Percentiles rank a stretch among this genome's conserved stretches.
phyloP scores from a whole-genome alignment of 306 rosid species.

The Prunus padus region DNA sequence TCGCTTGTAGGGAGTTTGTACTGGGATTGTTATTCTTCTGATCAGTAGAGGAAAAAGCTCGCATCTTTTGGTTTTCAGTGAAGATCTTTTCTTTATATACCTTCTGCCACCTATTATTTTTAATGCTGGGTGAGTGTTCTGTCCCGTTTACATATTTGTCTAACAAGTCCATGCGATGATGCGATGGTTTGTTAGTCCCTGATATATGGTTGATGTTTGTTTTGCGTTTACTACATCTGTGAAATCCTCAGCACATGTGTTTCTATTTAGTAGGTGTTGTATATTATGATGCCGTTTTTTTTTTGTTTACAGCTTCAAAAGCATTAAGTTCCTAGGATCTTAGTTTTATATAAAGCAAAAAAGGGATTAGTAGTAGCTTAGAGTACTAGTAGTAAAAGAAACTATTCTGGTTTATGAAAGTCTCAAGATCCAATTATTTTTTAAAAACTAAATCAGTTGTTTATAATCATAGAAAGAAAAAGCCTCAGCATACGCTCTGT shows the following conservation, averaged over 20 bases:
- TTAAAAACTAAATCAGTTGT: neutral
- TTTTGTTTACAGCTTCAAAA: too few species aligned
- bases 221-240: neutral
- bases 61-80: conserved; percentile 87
- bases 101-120: conserved; percentile 97
- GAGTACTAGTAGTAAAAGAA: too few species aligned
- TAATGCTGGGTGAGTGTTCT: conserved; percentile 77
- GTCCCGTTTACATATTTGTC: neutral
- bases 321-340: neutral
- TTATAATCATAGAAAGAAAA: too few species aligned
- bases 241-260: neutral
- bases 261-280: neutral
- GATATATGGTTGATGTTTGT: neutral
- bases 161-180: neutral
- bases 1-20: conserved; percentile 70
- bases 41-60: conserved; percentile 81
- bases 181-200: conserved; percentile 3
- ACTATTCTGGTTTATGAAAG: neutral
- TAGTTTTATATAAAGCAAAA: neutral
- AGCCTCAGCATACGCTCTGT: too few species aligned
- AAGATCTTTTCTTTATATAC: conserved; percentile 92
- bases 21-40: conserved; percentile 76
- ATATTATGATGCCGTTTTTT: neutral
- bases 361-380: neutral
- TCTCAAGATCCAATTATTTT: neutral